These are phyloP conservation scores for Coniochaeta ligniaria DNA, from an alignment of 2,329 filamentous ascomycete species.

Conservation along the genomic window DNA sequence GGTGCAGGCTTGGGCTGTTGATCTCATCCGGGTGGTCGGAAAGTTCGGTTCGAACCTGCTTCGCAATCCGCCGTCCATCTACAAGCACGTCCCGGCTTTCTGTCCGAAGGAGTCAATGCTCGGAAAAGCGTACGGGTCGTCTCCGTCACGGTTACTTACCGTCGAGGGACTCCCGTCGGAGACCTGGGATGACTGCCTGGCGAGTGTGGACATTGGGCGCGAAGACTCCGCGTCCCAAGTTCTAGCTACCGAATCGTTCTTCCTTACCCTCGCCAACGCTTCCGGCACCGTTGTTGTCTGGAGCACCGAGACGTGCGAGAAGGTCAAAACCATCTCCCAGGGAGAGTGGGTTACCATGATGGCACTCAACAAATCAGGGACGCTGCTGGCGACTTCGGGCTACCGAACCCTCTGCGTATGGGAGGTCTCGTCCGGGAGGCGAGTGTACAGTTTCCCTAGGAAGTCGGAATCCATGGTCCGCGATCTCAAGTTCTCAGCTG, in stretches of 20 bases:
- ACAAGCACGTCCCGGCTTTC: not conserved
- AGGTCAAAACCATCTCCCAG: not conserved
- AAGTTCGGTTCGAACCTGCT: conserved; percentile 2
- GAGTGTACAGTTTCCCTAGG: not conserved
- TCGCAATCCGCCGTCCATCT: not conserved
- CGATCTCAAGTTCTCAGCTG: not conserved
- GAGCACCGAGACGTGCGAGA: not conserved
- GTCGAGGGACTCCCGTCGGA: not conserved
- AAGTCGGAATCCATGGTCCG: not conserved
- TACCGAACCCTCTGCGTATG: not conserved
- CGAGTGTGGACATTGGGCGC: not conserved
- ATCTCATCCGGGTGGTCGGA: not conserved
- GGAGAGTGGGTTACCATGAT: conserved; percentile 1
- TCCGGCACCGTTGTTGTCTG: not conserved
- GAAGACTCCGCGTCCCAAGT: not conserved
- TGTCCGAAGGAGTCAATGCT: conserved; percentile 3
- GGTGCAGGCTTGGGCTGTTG: conserved; percentile 1
- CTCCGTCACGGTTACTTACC: not conserved
- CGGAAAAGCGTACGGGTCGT: not conserved
- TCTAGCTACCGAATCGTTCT: not conserved
- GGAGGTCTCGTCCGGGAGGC: not conserved
- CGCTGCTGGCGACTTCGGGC: not conserved
- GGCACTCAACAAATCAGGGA: not conserved
- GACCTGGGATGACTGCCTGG: conserved; percentile 1
- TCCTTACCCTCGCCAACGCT: not conserved